Evolutionary conservation across 768 basidiomycete species (phyloP).

Genomic region (Serendipita sp.): DNA sequence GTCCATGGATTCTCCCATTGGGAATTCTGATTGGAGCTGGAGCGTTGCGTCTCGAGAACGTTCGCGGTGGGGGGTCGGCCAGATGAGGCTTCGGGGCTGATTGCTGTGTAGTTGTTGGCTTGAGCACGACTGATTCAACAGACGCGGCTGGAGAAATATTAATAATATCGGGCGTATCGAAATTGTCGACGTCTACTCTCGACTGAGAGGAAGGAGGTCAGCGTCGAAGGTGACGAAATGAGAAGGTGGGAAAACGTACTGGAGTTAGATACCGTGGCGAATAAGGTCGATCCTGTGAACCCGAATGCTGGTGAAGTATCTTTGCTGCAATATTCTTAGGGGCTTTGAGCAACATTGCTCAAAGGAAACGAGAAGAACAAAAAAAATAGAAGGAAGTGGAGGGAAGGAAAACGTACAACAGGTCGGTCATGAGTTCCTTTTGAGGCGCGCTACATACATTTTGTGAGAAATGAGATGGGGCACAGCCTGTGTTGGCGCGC

Average conservation of each 20-base stretch:
- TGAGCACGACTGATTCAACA: neutral
- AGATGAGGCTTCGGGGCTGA: neutral
- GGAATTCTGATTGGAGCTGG: neutral
- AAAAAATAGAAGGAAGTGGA: neutral
- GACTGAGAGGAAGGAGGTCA: neutral
- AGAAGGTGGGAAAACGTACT: neutral
- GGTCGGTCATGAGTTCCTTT: neutral
- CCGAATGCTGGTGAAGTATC: neutral
- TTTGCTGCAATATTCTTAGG: neutral
- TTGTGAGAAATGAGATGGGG: neutral
- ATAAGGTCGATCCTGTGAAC: neutral
- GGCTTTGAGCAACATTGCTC: neutral
- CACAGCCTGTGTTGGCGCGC: neutral
- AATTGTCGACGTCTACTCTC: neutral
- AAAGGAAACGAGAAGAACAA: neutral
- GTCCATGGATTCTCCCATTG: neutral
- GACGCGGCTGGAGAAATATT: neutral
- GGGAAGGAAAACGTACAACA: neutral
- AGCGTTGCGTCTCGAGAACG: neutral
- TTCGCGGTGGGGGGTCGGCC: neutral
- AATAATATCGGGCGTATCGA: neutral
- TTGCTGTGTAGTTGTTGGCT: neutral
- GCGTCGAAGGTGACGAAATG: neutral
- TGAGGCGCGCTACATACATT: neutral
- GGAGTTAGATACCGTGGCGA: neutral